A percentile compares a stretch with the other conserved stretches of the same genome.
These are phyloP conservation scores for Pleurotus cornucopiae DNA, from an alignment of 768 basidiomycete species.

Conservation along the genomic window DNA sequence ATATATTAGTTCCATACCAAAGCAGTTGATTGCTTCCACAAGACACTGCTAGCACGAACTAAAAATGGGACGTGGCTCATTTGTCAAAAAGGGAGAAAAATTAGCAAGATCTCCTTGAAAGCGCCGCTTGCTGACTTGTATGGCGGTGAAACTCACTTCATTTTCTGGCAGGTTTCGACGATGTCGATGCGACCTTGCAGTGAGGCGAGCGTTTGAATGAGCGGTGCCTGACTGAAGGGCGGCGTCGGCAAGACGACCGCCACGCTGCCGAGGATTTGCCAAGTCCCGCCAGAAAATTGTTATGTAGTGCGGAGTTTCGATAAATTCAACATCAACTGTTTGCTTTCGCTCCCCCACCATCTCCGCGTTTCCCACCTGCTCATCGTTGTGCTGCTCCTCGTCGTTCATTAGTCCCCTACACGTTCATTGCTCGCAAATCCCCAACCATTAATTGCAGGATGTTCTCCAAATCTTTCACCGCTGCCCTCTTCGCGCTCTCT, in stretches of 20 bases:
- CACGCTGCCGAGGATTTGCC: neutral
- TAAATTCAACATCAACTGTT: neutral
- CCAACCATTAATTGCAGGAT: neutral
- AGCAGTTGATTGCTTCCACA: no score
- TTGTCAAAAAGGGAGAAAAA: no score
- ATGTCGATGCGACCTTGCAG: neutral
- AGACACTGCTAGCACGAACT: no score
- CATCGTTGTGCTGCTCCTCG: neutral
- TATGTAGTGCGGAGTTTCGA: conserved; percentile 2
- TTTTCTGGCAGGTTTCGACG: no score
- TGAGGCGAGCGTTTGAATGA: neutral
- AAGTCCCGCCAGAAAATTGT: neutral
- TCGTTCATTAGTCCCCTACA: conserved; percentile 3
- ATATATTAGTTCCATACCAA: no score
- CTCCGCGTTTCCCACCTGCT: neutral
- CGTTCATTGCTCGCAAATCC: neutral
- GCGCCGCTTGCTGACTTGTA: no score
- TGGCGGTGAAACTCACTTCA: no score
- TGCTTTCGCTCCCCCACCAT: neutral
- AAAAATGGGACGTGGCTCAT: no score
- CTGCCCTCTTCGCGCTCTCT: conserved; percentile 1
- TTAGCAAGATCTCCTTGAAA: no score
- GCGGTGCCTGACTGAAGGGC: neutral
- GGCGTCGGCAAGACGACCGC: conserved; percentile 5
- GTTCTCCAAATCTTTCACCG: conserved; percentile 1